Base-by-base conservation (phyloP, 1,284 basidiomycete genomes). In the Melampsora occidentalis region DNA sequence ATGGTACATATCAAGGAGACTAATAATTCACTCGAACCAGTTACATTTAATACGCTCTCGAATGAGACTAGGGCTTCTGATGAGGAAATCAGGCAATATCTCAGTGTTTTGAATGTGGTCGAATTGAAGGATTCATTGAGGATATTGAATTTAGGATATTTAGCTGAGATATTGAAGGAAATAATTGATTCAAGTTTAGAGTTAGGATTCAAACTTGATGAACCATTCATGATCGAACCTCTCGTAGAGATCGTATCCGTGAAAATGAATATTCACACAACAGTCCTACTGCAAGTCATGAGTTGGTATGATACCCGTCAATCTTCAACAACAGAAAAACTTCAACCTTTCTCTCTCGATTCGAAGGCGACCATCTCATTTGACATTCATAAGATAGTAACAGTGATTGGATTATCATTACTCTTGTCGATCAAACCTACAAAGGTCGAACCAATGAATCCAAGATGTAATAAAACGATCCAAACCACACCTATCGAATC, bases 81-180 rank as follows among this genome's bases (percentile, higher is more conserved):
- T 64, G 57, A 35, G 25, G 73, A 76, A 46, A 69, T 69, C 25
- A 39, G 18, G 28, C 46, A 57, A n/a, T 39, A 53, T 18, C 59
- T 76, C 5, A 42, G 42, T 18, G 25, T 35, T 9, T 35, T 76
- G 12, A 53, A 76, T 35, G 73, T 76, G 18, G 31, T 69, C 42
- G 49, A 63, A 31, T 46, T 69, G 6, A 25, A 39, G 12, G 66
- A 59, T 25, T 35, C 42, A 14, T 53, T 76, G 46, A 51, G 73
- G 51, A 69, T 76, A 61, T 35, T 76, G 2, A 69, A 46, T 59
- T 53, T 63, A 65, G 61, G 59, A 10, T 76, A 76, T 57, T 59
- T 76, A 10, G 67, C 73, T 31, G 49, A 39, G 16, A 63, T 76
- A 14, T 39, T 76, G 57, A 42, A 48, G 28, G 57, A 57, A 12